Percentiles rank a stretch among this genome's conserved stretches.
Conservation (phyloP, 768 basidiomycete genomes). For the Terana coerulea region DNA sequence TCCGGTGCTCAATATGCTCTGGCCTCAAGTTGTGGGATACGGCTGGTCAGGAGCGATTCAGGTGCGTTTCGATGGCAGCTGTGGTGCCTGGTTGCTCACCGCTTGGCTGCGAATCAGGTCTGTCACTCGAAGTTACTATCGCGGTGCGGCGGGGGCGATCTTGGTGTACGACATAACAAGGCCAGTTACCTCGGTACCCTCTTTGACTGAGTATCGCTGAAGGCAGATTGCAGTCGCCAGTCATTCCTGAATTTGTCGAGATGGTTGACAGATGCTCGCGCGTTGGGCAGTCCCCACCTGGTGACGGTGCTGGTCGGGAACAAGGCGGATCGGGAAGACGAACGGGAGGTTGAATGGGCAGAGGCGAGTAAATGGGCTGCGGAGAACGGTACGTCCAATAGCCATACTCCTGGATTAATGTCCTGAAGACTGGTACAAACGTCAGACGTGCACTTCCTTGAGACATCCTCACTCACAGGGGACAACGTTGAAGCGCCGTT, state of each 20-base stretch:
- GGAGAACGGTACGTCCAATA: constrained; percentile 70
- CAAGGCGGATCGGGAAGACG: constrained; percentile 93
- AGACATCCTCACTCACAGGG: constrained; percentile 87
- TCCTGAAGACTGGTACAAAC: constrained; percentile 4
- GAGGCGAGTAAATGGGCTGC: constrained; percentile 96
- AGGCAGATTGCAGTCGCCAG: constrained; percentile 66
- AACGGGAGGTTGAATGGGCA: constrained; percentile 91
- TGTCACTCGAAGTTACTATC: constrained; percentile 93
- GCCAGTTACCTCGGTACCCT: constrained; percentile 38
- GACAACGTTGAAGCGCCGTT: constrained; percentile 96
- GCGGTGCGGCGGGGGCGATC: constrained; percentile 88
- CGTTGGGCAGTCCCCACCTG: constrained; percentile 87
- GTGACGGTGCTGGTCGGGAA: constrained; percentile 92
- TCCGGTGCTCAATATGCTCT: constrained; percentile 14
- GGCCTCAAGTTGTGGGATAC: constrained; percentile 87
- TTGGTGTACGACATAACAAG: constrained; percentile 92
- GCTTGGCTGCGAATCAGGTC: constrained; percentile 48
- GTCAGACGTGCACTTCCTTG: constrained; percentile 88
- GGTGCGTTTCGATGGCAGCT: constrained; percentile 40
- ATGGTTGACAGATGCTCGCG: constrained; percentile 93
- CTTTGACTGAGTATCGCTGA: neutral
- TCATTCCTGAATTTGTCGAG: constrained; percentile 80
- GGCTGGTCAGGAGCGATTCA: constrained; percentile 93
- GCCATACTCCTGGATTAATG: neutral
- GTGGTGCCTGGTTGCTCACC: constrained; percentile 15